Conservation (phyloP, 305 asterid genomes). For the Rubia tinctorum region DNA sequence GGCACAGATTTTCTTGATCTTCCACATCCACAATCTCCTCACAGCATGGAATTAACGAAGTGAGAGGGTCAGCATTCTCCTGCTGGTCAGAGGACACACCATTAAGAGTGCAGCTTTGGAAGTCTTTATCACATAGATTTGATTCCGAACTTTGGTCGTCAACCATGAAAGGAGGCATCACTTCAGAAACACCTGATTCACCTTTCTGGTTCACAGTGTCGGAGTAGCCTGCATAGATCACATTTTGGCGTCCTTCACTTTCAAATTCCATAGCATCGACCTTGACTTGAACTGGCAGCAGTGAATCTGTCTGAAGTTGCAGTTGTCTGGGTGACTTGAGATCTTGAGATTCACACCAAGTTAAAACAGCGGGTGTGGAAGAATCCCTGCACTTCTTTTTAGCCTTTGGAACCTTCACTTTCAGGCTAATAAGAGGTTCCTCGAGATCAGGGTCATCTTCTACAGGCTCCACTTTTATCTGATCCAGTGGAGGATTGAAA, state of each 20-base stretch:
- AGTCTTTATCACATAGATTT: constrained; percentile 21
- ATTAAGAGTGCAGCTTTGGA: constrained; percentile 35
- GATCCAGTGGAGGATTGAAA: constrained; percentile 21
- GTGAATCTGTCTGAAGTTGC: constrained; percentile 22
- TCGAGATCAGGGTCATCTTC: constrained; percentile 61
- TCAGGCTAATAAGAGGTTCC: constrained; percentile 53
- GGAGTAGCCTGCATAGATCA: constrained; percentile 27
- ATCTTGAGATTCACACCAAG: constrained; percentile 30
- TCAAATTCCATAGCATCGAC: constrained; percentile 44
- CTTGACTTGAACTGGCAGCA: constrained; percentile 32
- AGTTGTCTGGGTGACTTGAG: constrained; percentile 31
- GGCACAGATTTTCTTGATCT: constrained; percentile 13
- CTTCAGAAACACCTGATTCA: constrained; percentile 22
- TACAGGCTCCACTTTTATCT: constrained; percentile 20
- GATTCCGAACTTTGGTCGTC: constrained; percentile 31
- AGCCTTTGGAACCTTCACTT: constrained; percentile 37
- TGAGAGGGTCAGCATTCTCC: constrained; percentile 34
- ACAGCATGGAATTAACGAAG: constrained; percentile 14
- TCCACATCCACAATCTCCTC: constrained; percentile 19
- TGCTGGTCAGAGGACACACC: constrained; percentile 37
- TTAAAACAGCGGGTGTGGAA: constrained; percentile 21
- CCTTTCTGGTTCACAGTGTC: constrained; percentile 23
- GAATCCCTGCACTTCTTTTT: constrained; percentile 35
- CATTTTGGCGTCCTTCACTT: constrained; percentile 25
- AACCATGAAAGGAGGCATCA: constrained; percentile 17